Conservation (phyloP, 1,284 basidiomycete genomes). For the Athelia sp. region DNA sequence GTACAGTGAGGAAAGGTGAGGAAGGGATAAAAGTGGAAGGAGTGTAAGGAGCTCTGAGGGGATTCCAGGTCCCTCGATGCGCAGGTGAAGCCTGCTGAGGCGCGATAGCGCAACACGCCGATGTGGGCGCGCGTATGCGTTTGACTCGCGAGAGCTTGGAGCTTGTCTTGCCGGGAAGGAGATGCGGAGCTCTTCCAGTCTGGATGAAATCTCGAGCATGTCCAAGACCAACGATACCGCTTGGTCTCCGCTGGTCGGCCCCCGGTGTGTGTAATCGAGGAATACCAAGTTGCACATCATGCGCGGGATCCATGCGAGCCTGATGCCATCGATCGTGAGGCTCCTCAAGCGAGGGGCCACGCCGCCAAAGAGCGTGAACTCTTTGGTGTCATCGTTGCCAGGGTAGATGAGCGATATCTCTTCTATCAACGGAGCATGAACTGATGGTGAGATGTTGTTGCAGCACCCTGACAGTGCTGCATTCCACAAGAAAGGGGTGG, state of each 20-base stretch:
- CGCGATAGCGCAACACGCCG: conserved; percentile 28
- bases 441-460: conserved; percentile 21
- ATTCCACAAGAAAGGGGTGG: conserved; percentile 61
- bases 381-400: conserved; percentile 60
- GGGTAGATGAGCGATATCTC: conserved; percentile 55
- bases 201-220: conserved; percentile 41
- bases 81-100: conserved; percentile 36
- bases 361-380: conserved; percentile 61
- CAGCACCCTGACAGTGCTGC: conserved; percentile 50
- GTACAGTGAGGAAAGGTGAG: conserved; percentile 32
- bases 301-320: conserved; percentile 53
- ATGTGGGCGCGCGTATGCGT: conserved; percentile 17
- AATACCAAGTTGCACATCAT: conserved; percentile 55
- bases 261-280: conserved; percentile 60
- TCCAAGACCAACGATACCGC: conserved; percentile 42
- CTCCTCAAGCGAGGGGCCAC: conserved; percentile 49
- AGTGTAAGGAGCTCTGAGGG: conserved; percentile 45
- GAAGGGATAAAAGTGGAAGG: conserved; percentile 36
- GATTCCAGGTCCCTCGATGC: conserved; percentile 40
- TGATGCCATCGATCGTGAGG: conserved; percentile 56
- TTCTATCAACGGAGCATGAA: conserved; percentile 41
- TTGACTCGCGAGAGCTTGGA: not conserved
- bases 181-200: conserved; percentile 39
- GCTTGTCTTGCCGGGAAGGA: conserved; percentile 25
- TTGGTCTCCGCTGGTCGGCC: conserved; percentile 41